Conservation (phyloP, 352 stramenopile genomes). For the Peronosclerospora sorghi region DNA sequence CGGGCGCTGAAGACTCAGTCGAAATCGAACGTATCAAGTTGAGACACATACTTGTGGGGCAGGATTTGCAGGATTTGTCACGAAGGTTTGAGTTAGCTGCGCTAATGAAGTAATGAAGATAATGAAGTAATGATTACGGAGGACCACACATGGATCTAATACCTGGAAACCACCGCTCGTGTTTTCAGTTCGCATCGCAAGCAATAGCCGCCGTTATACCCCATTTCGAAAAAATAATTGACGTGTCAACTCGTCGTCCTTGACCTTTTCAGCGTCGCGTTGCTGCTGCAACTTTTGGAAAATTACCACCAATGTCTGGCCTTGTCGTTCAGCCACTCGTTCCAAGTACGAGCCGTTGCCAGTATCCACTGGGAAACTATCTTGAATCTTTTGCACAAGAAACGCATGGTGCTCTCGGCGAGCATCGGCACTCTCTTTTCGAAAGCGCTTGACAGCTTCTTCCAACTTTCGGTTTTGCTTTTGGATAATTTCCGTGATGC, state of each 20-base stretch:
- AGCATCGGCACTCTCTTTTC: slow-evolving; percentile 22
- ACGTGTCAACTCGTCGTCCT: slow-evolving; percentile 21
- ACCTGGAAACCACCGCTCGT: neutral
- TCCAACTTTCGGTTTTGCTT: slow-evolving; percentile 24
- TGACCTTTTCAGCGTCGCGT: slow-evolving; percentile 17
- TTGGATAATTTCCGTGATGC: slow-evolving; percentile 28
- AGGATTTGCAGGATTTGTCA: slow-evolving; percentile 34
- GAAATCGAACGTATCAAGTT: slow-evolving; percentile 18
- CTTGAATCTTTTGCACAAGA: slow-evolving; percentile 24
- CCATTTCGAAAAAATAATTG: slow-evolving; percentile 15
- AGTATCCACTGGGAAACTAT: slow-evolving; percentile 21
- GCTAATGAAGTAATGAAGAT: neutral
- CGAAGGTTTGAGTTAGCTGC: slow-evolving; percentile 5
- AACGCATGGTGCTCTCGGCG: slow-evolving; percentile 29
- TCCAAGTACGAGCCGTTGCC: slow-evolving; percentile 26
- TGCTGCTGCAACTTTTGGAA: slow-evolving; percentile 25
- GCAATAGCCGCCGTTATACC: neutral
- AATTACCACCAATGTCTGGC: slow-evolving; percentile 23
- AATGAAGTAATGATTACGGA: neutral
- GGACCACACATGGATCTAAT: neutral
- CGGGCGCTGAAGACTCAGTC: slow-evolving; percentile 21
- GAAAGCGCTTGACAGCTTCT: slow-evolving; percentile 26
- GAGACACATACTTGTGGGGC: slow-evolving; percentile 40
- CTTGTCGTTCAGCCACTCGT: slow-evolving; percentile 22
- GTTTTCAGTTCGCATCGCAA: slow-evolving; percentile 1